Base-by-base conservation (phyloP, 2,329 filamentous ascomycete genomes). In the Xylariaceae sp. region DNA sequence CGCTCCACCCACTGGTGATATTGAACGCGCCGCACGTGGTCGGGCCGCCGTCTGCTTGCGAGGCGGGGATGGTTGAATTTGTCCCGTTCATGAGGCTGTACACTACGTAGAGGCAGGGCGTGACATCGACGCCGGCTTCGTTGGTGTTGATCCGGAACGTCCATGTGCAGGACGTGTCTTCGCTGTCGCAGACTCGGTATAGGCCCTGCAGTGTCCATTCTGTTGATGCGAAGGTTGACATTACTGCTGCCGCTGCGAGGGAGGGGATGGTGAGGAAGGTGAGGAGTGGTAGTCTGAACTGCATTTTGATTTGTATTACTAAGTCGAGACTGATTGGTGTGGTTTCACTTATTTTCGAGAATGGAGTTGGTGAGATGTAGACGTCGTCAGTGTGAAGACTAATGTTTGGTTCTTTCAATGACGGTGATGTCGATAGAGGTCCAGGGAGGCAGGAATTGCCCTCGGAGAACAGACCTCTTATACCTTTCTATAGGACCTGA, bases 1-100 rank as follows among this genome's bases (percentile, higher is more conserved):
- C 77, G 60, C 73, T 78, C 78, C 78, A 82, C 62, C 74, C 74
- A 11, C 74, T 77, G 42, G 75, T 80, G 56, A 82, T 59, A 52
- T 69, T 75, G 69, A 69, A 82, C 56, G 59, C 62, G 39, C 77
- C 79, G 66, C 76, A 81, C 39, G 14, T 31, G 46, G 56, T 53
- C 40, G 55, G 68, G 55, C 61, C 68, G 66, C 49, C 69, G 56
- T 65, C 55, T 35, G 59, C 70, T 68, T 18, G 69, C 70, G 48
- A 68, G 6, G 59, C 57, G 11, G 46, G 42, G n/a, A 36, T 63
- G 47, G 65, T 44, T 7, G 52, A 44, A 32, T 51, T 61, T 7
- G 22, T 27, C 22, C 22, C 22, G 22, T 27, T 27, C 22, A 27
- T 27, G 5, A 36, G 40, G n/a, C 44, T 45, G 6, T 33, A 30